phyloP scores from a whole-genome alignment of 225 moss, liverwort and hornwort species.

The Straminergon stramineum region DNA sequence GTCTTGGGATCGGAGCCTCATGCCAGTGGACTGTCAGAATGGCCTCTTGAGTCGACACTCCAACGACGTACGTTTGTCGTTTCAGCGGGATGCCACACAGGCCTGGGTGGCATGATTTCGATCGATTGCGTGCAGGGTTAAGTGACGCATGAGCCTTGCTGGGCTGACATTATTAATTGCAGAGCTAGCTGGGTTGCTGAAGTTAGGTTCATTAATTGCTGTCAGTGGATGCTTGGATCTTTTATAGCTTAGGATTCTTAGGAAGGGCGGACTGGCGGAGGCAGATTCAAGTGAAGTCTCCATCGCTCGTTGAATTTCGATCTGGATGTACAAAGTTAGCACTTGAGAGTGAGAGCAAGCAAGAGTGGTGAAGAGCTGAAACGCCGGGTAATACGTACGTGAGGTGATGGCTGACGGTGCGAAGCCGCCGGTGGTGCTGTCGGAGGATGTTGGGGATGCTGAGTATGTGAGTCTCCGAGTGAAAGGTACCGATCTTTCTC shows the following conservation, averaged over 20 bases:
- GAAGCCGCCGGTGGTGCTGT: background rate
- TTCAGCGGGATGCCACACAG: background rate
- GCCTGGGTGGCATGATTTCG: background rate
- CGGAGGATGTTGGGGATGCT: slow-evolving; percentile 23
- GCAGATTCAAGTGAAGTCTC: background rate
- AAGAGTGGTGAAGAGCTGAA: background rate
- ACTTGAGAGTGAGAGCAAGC: background rate
- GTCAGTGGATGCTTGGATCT: background rate
- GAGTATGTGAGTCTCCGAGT: slow-evolving; percentile 45
- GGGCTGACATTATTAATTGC: background rate
- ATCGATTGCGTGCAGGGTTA: background rate
- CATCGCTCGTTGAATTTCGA: background rate
- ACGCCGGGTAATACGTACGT: background rate
- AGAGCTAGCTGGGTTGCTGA: background rate
- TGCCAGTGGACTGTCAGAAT: background rate
- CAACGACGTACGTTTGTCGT: background rate
- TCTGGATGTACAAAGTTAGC: background rate
- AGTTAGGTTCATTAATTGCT: background rate
- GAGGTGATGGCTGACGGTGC: background rate
- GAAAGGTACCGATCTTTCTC: slow-evolving; percentile 23
- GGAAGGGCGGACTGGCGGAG: background rate
- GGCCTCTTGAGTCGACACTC: background rate
- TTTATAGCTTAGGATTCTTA: background rate
- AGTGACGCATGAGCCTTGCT: background rate
- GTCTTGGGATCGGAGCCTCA: background rate